Conservation (phyloP, 2,329 filamentous ascomycete genomes). For the Penicillium expansum region DNA sequence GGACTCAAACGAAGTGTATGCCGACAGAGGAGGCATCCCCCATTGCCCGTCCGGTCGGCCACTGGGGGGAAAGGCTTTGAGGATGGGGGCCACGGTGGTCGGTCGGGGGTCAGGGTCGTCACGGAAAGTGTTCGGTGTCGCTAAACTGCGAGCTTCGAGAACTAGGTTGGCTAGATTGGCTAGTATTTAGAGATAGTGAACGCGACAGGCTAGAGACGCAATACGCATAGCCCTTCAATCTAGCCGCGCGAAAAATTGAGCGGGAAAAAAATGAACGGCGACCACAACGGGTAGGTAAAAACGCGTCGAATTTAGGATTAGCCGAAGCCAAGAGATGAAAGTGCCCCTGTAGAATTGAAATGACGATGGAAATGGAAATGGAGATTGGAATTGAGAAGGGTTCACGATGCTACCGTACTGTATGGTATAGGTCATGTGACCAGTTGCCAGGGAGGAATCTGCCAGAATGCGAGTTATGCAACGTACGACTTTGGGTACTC, state of each 20-base stretch:
- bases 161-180: not conserved
- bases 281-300: constrained; percentile 11
- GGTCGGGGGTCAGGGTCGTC: constrained; percentile 4
- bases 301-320: not conserved
- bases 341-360: not conserved
- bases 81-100: constrained; percentile 40
- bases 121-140: constrained; percentile 1
- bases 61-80: constrained; percentile 33
- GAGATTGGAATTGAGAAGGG: constrained; percentile 1
- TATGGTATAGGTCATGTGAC: constrained; percentile 10
- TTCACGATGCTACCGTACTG: constrained; percentile 2
- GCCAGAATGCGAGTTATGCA: constrained; percentile 2
- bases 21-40: constrained; percentile 60
- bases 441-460: constrained; percentile 11
- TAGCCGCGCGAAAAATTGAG: constrained; percentile 20
- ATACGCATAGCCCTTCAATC: constrained; percentile 22
- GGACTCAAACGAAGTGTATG: constrained; percentile 81
- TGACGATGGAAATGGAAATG: constrained; percentile 7
- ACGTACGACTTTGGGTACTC: not conserved
- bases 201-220: constrained; percentile 7
- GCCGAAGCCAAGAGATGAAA: not conserved
- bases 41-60: constrained; percentile 42
- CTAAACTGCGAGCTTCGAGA: not conserved
- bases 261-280: constrained; percentile 2
- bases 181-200: not conserved